Percentiles rank a stretch among this genome's conserved stretches.
These are phyloP conservation scores for Lentinula lateritia DNA, from an alignment of 768 basidiomycete genomes.

Conservation along the genomic window DNA sequence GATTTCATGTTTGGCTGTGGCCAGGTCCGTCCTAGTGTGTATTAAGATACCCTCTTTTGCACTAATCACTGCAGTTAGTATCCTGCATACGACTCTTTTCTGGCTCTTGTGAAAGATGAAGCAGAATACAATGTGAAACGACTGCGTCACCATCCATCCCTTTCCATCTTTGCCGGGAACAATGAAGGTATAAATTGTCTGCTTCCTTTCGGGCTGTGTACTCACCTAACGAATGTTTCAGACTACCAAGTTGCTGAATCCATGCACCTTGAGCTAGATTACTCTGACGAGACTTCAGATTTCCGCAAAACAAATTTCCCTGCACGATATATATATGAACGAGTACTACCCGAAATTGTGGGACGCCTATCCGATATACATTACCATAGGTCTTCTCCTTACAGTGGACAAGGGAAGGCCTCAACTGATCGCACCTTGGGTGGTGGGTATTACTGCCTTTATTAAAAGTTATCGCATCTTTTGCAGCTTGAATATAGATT, in stretches of 20 bases:
- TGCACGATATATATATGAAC: constrained; percentile 87
- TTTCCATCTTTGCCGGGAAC: constrained; percentile 69
- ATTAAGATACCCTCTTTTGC: background rate
- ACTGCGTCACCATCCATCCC: constrained; percentile 79
- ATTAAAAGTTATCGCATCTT: background rate
- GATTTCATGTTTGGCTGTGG: constrained; percentile 98
- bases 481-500: constrained; percentile 37
- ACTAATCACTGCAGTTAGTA: constrained; percentile 42
- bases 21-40: constrained; percentile 41
- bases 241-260: constrained; percentile 90
- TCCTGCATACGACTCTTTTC: constrained; percentile 79
- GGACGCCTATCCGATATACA: constrained; percentile 53
- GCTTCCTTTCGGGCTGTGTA: background rate
- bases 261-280: constrained; percentile 72
- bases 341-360: constrained; percentile 74
- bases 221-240: constrained; percentile 79
- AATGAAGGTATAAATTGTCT: background rate
- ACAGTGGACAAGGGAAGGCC: constrained; percentile 70
- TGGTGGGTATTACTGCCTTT: background rate
- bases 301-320: constrained; percentile 86
- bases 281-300: constrained; percentile 78
- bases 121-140: constrained; percentile 81
- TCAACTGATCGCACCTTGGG: constrained; percentile 75
- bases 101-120: constrained; percentile 69
- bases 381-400: constrained; percentile 87